Base-by-base conservation (phyloP, 192 early-diverging fungal species). In the Ambispora gerdemannii region DNA sequence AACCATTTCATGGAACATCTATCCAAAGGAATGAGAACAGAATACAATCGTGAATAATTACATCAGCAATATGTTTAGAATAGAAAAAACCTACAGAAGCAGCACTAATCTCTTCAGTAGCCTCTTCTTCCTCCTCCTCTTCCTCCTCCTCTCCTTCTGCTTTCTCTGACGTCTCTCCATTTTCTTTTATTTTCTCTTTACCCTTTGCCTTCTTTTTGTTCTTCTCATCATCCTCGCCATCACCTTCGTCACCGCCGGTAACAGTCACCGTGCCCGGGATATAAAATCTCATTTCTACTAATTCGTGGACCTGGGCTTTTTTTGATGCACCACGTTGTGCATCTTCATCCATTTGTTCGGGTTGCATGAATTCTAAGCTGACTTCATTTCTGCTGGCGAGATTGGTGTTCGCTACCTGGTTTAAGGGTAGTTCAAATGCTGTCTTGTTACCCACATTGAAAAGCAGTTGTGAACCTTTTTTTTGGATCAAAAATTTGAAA, bases 241-340 rank as follows among this genome's bases (percentile, higher is more conserved):
- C 74, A 35, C 74, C 81, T 20, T 77, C 83, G 1, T 81, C 79
- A 2, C 50, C 83, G 36, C 74, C 81, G 3, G 82, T 83, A 20
- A 87, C 83, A 27, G 84, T 79, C 49, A 82, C 71, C 2, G 85
- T 87, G 11, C 95, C 95, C 0, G 96, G 96, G 4, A 98, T 84
- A 74, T 93, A 96, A 77, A 98, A 95, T 6, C 91, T 82, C 70
- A 96, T 89, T 75, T 98, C 95, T 13, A 95, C 90, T 53, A 97
- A 74, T 72, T 89, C 84, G 75, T 99, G 95, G 4, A 88, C 84
- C 33, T 69, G 70, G 19, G 77, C 76, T 67, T 83, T 87, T 10
- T 82, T 79, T 52, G 74, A 77, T 43, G 76, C 83, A 0, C 79
- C 88, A 30, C 78, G 78, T 35, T 77, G 73, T 24, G 79, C 62